Evolutionary conservation across 805 yeast genomes (phyloP).

Genomic region (Helenozyma baotianmanensis): DNA sequence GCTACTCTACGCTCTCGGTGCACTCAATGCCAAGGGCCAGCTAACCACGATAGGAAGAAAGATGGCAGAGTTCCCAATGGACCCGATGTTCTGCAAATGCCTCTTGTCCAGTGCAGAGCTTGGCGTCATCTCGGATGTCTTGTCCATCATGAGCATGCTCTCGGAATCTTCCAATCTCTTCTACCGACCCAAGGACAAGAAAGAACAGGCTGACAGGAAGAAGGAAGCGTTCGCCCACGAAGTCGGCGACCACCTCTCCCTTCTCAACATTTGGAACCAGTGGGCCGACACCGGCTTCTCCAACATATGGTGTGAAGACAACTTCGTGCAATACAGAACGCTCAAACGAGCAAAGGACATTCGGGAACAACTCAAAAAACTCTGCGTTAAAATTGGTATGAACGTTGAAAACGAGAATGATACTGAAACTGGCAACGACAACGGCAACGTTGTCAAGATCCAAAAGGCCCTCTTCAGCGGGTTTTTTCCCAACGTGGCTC

Average conservation of each 20-base stretch:
- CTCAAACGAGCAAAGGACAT: slow-evolving; percentile 66
- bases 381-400: slow-evolving; percentile 54
- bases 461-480: slow-evolving; percentile 62
- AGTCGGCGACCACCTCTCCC: slow-evolving; percentile 75
- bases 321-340: slow-evolving; percentile 72
- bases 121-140: slow-evolving; percentile 61
- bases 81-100: slow-evolving; percentile 82
- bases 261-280: slow-evolving; percentile 69
- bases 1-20: slow-evolving; percentile 80
- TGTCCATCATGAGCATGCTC: slow-evolving; percentile 78
- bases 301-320: slow-evolving; percentile 79
- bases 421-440: slow-evolving; percentile 17
- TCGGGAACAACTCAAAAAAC: slow-evolving; percentile 58
- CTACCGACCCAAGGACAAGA: slow-evolving; percentile 64
- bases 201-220: slow-evolving; percentile 60
- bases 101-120: slow-evolving; percentile 57
- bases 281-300: slow-evolving; percentile 71
- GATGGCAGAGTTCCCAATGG: slow-evolving; percentile 91
- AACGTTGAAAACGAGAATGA: slow-evolving; percentile 18
- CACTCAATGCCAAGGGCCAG: slow-evolving; percentile 73
- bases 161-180: slow-evolving; percentile 72
- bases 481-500: slow-evolving; percentile 62
- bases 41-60: slow-evolving; percentile 72
- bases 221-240: slow-evolving; percentile 50
- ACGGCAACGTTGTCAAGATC: slow-evolving; percentile 19